Base-by-base conservation (phyloP, 208 protist species). In the Trypanosoma avium region DNA sequence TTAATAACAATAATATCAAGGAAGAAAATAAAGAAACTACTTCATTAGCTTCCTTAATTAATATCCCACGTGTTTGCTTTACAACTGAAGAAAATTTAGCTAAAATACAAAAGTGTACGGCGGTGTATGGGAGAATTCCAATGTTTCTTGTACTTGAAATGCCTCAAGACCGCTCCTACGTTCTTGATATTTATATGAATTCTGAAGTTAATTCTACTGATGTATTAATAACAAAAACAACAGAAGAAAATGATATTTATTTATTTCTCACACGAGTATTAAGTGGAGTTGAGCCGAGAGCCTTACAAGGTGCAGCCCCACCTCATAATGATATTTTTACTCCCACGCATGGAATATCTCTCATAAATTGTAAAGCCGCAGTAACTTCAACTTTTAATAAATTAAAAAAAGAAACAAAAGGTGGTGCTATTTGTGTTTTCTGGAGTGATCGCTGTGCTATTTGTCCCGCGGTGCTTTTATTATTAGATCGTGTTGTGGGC, bases 381-480 rank as follows among this genome's bases (percentile, higher is more conserved):
- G 75, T 79, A 13, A 75, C 73, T 22, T 57, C 66, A 36, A 82
- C 67, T 6, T 62, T 80, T 13, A 9, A n/a, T 1, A 50, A 70
- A 0, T 52, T 84, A 47, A 30, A 67, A n/a, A 60, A 64, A 32
- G 60, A 59, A 36, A 8, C 13, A 53, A 33, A 32, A 10, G 73
- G 71, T 40, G 77, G 80, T 32, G 64, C 66, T 3, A 35, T 90
- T 17, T 70, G 62, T 50, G 71, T 83, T 15, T 86, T 79, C 53
- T 87, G 80, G 81, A 87, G 80, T 64, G 73, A 81, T n/a, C 77
- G 72, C 45, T 90, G 84, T 61, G 55, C 61, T 1, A 81, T 79
- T 54, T 90, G 84, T 62, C 78, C 81, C 0, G 72, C 61, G 12
- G 69, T 82, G 26, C 4, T 90, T 48, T 61, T 78, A 65, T 48